phyloP scores from a whole-genome alignment of 179 eudicot species.

The Gypsophila paniculata region DNA sequence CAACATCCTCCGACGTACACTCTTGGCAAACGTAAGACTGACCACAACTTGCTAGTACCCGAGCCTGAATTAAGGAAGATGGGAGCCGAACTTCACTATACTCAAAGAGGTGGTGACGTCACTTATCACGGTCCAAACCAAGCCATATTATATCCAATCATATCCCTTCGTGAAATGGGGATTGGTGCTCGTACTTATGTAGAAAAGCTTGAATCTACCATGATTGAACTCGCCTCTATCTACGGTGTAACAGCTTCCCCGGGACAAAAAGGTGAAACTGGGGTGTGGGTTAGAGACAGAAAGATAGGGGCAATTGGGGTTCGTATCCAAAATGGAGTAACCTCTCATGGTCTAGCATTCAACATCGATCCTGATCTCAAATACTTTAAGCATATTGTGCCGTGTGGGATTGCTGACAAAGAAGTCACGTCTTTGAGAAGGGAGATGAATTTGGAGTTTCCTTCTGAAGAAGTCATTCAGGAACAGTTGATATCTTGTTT shows the following conservation, averaged over 20 bases:
- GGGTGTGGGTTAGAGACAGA: conserved; percentile 82
- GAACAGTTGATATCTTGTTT: conserved; percentile 71
- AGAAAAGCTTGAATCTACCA: conserved; percentile 72
- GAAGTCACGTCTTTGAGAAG: conserved; percentile 70
- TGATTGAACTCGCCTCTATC: conserved; percentile 71
- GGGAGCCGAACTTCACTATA: conserved; percentile 83
- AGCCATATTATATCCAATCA: conserved; percentile 73
- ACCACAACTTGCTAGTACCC: conserved; percentile 60
- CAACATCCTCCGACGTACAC: conserved; percentile 94
- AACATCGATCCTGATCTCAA: conserved; percentile 72
- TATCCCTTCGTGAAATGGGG: conserved; percentile 70
- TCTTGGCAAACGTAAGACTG: conserved; percentile 77
- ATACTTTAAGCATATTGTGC: conserved; percentile 75
- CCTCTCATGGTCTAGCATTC: conserved; percentile 84
- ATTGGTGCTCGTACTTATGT: conserved; percentile 81
- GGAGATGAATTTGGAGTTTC: conserved; percentile 53
- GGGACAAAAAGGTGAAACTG: conserved; percentile 64
- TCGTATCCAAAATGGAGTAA: conserved; percentile 70
- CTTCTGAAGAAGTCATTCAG: conserved; percentile 57
- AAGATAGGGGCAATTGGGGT: conserved; percentile 93
- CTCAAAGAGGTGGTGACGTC: conserved; percentile 79
- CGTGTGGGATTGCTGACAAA: conserved; percentile 77
- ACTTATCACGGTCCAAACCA: conserved; percentile 84
- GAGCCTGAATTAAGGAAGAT: conserved; percentile 52
- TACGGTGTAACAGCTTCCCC: conserved; percentile 62